phyloP scores from a whole-genome alignment of 768 basidiomycete genomes.

The Leccinum boreale region DNA sequence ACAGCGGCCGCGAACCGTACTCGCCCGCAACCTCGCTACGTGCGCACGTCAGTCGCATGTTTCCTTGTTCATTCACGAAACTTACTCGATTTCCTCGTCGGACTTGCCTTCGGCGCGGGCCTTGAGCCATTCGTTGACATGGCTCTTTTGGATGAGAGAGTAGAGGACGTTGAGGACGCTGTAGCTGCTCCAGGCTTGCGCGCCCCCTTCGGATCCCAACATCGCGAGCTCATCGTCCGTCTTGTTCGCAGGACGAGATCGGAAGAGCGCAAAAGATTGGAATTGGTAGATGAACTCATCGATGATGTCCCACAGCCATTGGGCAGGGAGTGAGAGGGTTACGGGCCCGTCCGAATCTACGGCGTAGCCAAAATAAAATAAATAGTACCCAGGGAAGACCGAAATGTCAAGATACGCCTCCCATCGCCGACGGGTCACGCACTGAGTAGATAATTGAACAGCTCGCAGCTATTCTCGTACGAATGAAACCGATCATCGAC shows the following conservation, averaged over 20 bases:
- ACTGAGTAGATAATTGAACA: slow-evolving; percentile 98
- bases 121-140: slow-evolving; percentile 87
- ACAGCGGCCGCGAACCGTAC: slow-evolving; percentile 86
- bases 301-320: slow-evolving; percentile 98
- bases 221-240: slow-evolving; percentile 84
- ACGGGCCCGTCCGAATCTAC: slow-evolving; percentile 91
- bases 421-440: slow-evolving; percentile 6
- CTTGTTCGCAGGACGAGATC: slow-evolving; percentile 80
- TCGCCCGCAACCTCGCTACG: slow-evolving; percentile 81
- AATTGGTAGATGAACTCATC: slow-evolving; percentile 99
- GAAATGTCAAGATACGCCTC: neutral
- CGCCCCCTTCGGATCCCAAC: slow-evolving; percentile 73
- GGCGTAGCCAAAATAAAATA: neutral
- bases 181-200: slow-evolving; percentile 95
- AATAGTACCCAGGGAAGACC: neutral
- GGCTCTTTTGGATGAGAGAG: slow-evolving; percentile 97
- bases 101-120: slow-evolving; percentile 80
- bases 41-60: slow-evolving; percentile 2
- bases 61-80: slow-evolving; percentile 10
- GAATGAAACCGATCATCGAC: slow-evolving; percentile 98
- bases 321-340: slow-evolving; percentile 88
- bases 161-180: slow-evolving; percentile 98
- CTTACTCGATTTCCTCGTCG: slow-evolving; percentile 80
- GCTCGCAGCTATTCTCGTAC: slow-evolving; percentile 95
- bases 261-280: slow-evolving; percentile 92